phyloP scores from a whole-genome alignment of 148 eudicot genomes.

The Fagopyrum homotropicum region DNA sequence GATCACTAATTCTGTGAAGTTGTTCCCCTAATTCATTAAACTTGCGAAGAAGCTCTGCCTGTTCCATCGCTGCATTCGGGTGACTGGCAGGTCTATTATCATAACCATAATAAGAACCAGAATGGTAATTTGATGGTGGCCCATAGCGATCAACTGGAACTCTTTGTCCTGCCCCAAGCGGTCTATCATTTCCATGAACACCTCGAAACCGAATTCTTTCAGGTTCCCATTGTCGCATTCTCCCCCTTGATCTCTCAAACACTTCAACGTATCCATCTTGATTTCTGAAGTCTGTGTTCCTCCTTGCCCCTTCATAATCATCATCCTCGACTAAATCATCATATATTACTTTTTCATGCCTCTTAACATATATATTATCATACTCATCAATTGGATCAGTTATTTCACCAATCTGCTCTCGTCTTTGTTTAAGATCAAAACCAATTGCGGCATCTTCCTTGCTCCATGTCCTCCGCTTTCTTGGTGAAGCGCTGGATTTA shows the following conservation, averaged over 20 bases:
- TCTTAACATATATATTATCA: conserved; percentile 20
- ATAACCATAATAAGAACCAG: not conserved
- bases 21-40: conserved; percentile 54
- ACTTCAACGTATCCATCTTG: conserved; percentile 23
- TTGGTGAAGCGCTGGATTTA: conserved; percentile 15
- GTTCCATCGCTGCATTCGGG: conserved; percentile 11
- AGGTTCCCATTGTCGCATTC: not conserved
- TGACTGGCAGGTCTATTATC: conserved; percentile 31
- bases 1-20: conserved; percentile 33
- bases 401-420: conserved; percentile 18
- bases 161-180: conserved; percentile 19
- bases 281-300: conserved; percentile 23
- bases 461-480: conserved; percentile 13
- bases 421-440: conserved; percentile 14
- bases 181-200: conserved; percentile 14
- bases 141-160: conserved; percentile 22
- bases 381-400: conserved; percentile 16
- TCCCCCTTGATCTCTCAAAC: conserved; percentile 14
- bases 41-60: conserved; percentile 53
- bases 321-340: conserved; percentile 18
- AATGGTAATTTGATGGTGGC: not conserved
- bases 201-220: conserved; percentile 17
- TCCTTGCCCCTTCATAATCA: conserved; percentile 18
- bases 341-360: conserved; percentile 15
- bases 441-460: not conserved